phyloP scores from a whole-genome alignment of 2,329 filamentous ascomycete genomes.

The Aspergillus sp. region DNA sequence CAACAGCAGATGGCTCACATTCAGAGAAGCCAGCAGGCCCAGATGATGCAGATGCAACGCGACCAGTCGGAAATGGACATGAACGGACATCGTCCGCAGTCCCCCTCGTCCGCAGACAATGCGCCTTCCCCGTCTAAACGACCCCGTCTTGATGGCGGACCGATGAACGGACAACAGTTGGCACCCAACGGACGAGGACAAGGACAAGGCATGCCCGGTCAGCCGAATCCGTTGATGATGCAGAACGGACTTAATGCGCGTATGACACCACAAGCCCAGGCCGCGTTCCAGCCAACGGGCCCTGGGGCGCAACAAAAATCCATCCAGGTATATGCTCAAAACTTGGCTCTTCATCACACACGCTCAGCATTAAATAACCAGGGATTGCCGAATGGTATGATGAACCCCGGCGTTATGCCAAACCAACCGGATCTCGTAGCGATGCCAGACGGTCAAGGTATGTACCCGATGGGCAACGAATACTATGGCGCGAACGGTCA shows the following conservation, averaged over 20 bases:
- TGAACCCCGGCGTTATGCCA: conserved; percentile 58
- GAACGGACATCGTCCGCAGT: conserved; percentile 71
- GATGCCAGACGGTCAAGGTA: conserved; percentile 55
- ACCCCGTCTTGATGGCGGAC: conserved; percentile 67
- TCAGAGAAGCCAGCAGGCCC: conserved; percentile 49
- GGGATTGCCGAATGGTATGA: conserved; percentile 67
- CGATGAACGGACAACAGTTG: conserved; percentile 70
- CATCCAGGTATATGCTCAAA: conserved; percentile 80
- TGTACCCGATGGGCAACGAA: conserved; percentile 37
- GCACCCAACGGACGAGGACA: conserved; percentile 67
- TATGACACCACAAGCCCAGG: conserved; percentile 70
- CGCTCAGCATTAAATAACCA: conserved; percentile 74
- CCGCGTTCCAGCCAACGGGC: conserved; percentile 48
- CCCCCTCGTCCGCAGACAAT: conserved; percentile 76
- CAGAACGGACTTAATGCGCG: conserved; percentile 68
- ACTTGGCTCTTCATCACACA: conserved; percentile 70
- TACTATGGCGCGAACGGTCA: conserved; percentile 56
- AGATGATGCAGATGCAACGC: conserved; percentile 76
- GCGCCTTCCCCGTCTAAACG: conserved; percentile 89
- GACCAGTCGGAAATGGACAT: conserved; percentile 83
- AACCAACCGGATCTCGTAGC: conserved; percentile 78
- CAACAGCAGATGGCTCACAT: conserved; percentile 66
- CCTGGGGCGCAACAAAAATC: conserved; percentile 68
- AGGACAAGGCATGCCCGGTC: conserved; percentile 63
- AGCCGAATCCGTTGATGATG: conserved; percentile 50